Evolutionary conservation across 2,329 filamentous ascomycete species (phyloP).

Genomic region (Lachnellula willkommii): DNA sequence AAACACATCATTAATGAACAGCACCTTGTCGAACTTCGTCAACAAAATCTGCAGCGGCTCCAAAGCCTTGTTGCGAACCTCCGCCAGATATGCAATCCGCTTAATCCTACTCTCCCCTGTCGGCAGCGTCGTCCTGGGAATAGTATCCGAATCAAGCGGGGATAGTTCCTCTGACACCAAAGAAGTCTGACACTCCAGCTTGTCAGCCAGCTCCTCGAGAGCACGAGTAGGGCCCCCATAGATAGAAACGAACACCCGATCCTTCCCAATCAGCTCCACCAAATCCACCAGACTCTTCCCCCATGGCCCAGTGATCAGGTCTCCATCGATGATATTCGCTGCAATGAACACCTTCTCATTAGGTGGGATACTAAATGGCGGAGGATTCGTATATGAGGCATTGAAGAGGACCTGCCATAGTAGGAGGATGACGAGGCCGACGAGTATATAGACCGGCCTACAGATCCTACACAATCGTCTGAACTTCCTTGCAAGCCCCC

Average conservation of each 20-base stretch:
- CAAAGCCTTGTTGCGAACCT: conserved; percentile 66
- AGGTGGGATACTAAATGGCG: conserved; percentile 37
- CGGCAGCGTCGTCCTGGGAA: conserved; percentile 57
- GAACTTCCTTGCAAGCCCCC: background rate
- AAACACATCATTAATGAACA: conserved; percentile 64
- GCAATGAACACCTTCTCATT: conserved; percentile 70
- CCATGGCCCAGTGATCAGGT: conserved; percentile 59
- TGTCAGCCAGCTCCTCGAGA: conserved; percentile 47
- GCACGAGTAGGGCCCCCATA: conserved; percentile 58
- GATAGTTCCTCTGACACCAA: conserved; percentile 55
- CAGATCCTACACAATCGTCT: conserved; percentile 13
- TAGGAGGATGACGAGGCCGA: conserved; percentile 20
- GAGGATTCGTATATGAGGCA: conserved; percentile 40
- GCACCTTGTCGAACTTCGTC: conserved; percentile 48
- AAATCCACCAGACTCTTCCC: conserved; percentile 55
- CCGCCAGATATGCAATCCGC: conserved; percentile 67
- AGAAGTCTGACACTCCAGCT: conserved; percentile 41
- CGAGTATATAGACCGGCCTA: conserved; percentile 23
- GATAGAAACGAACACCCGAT: conserved; percentile 66
- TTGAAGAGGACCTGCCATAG: conserved; percentile 31
- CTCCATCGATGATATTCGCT: conserved; percentile 64
- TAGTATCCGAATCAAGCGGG: conserved; percentile 45
- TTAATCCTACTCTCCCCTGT: conserved; percentile 60
- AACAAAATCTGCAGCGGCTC: conserved; percentile 50
- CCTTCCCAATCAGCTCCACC: conserved; percentile 58